Percentiles rank a stretch among this genome's conserved stretches.
phyloP scores from a whole-genome alignment of 306 rosid genomes.

The Pachyrhizus erosus region DNA sequence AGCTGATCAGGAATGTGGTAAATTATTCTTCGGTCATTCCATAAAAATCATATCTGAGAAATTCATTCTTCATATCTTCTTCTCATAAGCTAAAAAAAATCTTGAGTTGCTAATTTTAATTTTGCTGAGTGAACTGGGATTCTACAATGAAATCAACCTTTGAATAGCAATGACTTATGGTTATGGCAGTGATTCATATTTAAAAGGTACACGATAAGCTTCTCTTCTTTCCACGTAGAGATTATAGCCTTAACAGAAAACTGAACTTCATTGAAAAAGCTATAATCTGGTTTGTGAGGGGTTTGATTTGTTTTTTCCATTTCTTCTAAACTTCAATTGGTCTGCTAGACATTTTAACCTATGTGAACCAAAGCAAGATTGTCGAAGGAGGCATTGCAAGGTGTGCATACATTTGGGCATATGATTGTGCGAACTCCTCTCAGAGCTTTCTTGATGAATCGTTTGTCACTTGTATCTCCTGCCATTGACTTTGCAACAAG shows the following conservation, averaged over 20 bases:
- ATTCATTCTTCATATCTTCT: conserved; percentile 1
- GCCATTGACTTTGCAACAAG: conserved; percentile 66
- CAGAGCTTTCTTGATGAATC: conserved; percentile 72
- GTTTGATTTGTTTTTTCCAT: neutral
- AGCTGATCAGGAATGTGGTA: neutral
- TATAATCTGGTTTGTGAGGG: conserved; percentile 3
- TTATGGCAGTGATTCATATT: neutral
- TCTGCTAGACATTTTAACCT: neutral
- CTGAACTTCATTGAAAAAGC: neutral
- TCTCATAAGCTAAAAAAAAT: neutral
- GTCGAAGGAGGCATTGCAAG: conserved; percentile 32
- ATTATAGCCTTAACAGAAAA: conserved; percentile 15
- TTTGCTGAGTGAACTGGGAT: neutral
- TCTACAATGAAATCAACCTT: conserved; percentile 7
- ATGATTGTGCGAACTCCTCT: conserved; percentile 84
- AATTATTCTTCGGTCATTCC: neutral
- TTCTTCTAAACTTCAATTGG: neutral
- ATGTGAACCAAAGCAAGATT: neutral
- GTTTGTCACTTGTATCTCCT: conserved; percentile 73
- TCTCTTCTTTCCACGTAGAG: neutral
- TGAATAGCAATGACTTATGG: neutral
- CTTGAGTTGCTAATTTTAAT: neutral
- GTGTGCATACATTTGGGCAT: conserved; percentile 79
- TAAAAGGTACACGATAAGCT: neutral
- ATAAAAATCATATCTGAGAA: neutral